Evolutionary conservation across 176 grass and related monocot genomes (phyloP), one percentile per base, ranked within the genome.

Genomic region (Tillandsia fasciculata): DNA sequence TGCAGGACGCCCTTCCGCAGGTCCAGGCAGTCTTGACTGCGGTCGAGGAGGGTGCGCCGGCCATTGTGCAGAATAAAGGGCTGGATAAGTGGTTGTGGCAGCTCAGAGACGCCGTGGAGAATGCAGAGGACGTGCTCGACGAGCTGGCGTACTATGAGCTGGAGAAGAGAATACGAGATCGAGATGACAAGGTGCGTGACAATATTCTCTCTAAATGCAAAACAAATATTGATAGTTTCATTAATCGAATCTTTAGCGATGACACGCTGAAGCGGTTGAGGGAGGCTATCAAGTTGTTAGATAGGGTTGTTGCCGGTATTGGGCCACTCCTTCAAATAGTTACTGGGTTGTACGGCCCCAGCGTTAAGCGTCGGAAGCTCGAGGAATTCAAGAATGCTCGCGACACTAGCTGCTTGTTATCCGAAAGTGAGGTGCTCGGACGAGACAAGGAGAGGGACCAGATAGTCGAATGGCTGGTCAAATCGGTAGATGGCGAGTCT

Each of bases 71-170:
- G 20, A 20, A 20, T 20, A 20, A 20, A 20, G 20, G 20, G 20
- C 20, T 20, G 20, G 20, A 20, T 20, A 20, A 20, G 20, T 20
- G 20, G 20, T 20, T 20, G 20, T 20, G 20, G 20, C 20, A 20
- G 20, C 20, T 20, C 20, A 20, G 20, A 20, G 20, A 20, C 50
- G 76, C 67, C 2, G 9, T 69, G 17, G 64, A 78, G 27, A 28
- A 17, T 5, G 76, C 76, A 0, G 66, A 78, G 0, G 67, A 78
- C 18, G 53, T 53, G 33, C 76, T 78, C 8, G 76, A 78, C 15
- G 65, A 68, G 5, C 28, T 78, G 6, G 53, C 64, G 50, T 71
- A 78, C 18, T 27, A 26, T 9, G 2, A 26, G 0, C 20, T 70
- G 10, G 67, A 78, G 64, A 54, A 71, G 7, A 28, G 27, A 70